Evolutionary conservation across 2,329 filamentous ascomycete genomes (phyloP).

Genomic region (Colletotrichum aenigma): DNA sequence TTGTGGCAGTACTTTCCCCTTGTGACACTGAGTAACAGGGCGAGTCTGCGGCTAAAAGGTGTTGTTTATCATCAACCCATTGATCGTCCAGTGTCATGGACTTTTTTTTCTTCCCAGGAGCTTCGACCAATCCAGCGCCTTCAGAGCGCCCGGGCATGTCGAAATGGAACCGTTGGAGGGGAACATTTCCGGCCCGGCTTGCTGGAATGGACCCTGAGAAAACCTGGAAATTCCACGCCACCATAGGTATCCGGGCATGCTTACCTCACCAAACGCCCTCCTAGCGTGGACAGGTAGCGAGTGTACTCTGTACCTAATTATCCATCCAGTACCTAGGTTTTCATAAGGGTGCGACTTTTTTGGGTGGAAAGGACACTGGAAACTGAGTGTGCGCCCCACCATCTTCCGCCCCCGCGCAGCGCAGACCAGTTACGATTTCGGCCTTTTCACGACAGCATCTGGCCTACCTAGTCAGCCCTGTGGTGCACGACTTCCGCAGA

Average conservation of each 20-base stretch:
- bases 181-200: conserved; percentile 4
- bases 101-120: neutral
- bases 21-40: neutral
- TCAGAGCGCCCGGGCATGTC: neutral
- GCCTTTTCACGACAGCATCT: neutral
- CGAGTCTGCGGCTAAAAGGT: neutral
- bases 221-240: neutral
- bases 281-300: neutral
- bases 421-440: neutral
- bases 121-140: conserved; percentile 7
- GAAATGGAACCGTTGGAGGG: neutral
- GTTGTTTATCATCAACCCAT: neutral
- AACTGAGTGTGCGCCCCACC: conserved; percentile 7
- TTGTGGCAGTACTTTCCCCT: neutral
- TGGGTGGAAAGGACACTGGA: neutral
- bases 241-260: neutral
- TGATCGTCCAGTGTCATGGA: neutral
- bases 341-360: neutral
- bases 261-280: neutral
- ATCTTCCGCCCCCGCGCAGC: conserved; percentile 2
- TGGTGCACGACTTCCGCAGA: neutral
- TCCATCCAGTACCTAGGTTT: neutral
- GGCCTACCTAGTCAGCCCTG: neutral
- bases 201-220: neutral
- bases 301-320: no score